phyloP scores from a whole-genome alignment of 257 asterid genomes.

The Nicotiana obtusifolia region DNA sequence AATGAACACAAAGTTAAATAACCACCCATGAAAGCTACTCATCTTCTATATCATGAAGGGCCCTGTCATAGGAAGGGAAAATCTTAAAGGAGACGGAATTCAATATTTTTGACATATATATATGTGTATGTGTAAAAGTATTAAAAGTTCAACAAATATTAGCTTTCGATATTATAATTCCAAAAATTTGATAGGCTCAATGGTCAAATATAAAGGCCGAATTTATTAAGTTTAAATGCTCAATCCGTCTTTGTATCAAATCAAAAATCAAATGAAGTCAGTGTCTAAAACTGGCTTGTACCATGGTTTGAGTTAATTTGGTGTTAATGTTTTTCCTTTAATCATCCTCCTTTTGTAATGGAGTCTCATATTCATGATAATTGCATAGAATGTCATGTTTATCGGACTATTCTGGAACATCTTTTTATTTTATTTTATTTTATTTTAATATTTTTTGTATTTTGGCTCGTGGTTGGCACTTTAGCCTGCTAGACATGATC shows the following conservation, averaged over 20 bases:
- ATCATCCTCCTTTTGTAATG: neutral
- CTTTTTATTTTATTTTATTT: no score
- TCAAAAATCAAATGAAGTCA: no score
- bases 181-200: neutral
- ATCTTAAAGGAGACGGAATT: neutral
- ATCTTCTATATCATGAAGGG: conserved; percentile 85
- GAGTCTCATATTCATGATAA: neutral
- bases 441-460: no score
- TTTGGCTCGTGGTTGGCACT: no score
- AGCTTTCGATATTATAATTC: neutral
- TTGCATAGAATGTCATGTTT: no score
- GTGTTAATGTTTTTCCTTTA: neutral
- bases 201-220: neutral
- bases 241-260: no score
- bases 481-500: no score
- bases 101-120: neutral
- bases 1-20: no score
- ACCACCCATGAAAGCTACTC: no score
- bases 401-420: no score
- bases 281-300: neutral
- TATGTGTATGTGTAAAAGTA: neutral
- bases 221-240: no score
- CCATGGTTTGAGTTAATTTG: neutral
- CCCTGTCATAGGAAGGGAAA: conserved; percentile 44
- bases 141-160: neutral